A percentile compares a stretch with the other conserved stretches of the same genome.
These are phyloP conservation scores for Russula vinacea DNA, from an alignment of 768 basidiomycete genomes.

Conservation along the genomic window DNA sequence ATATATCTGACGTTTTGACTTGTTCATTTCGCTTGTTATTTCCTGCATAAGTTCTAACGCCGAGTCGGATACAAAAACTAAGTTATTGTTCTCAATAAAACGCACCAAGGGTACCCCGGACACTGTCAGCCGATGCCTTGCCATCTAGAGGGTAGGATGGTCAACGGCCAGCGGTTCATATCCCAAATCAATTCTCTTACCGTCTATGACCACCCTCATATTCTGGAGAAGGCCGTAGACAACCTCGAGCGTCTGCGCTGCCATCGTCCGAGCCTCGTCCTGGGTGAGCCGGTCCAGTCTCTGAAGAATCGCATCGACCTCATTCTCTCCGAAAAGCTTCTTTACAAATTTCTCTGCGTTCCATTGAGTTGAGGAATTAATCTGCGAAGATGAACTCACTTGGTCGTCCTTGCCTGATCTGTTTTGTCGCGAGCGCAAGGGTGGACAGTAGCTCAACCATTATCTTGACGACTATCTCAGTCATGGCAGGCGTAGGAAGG, in stretches of 20 bases:
- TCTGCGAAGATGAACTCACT: not conserved
- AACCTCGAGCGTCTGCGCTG: slow-evolving; percentile 1
- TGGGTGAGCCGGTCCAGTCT: not conserved
- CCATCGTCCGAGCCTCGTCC: not conserved
- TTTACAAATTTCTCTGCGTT: too few relatives aligned
- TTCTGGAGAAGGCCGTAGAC: slow-evolving; percentile 3
- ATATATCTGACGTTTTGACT: not conserved
- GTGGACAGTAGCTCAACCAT: slow-evolving; percentile 4
- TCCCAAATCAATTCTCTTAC: not conserved
- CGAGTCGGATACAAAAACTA: not conserved
- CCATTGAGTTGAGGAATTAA: not conserved
- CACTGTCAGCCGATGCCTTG: not conserved
- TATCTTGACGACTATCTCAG: slow-evolving; percentile 2
- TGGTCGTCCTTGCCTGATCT: not conserved
- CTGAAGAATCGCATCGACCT: not conserved
- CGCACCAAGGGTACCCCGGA: not conserved
- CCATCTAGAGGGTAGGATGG: not conserved
- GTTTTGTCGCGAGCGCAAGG: not conserved
- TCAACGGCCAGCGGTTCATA: not conserved
- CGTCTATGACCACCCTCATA: not conserved
- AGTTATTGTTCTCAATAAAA: not conserved
- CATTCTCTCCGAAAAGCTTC: too few relatives aligned
- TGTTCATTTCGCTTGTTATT: not conserved
- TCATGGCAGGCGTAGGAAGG: not conserved
- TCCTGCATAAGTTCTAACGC: not conserved